Conservation (phyloP, 192 early-diverging fungal species). For the Haplosporangium gracile region DNA sequence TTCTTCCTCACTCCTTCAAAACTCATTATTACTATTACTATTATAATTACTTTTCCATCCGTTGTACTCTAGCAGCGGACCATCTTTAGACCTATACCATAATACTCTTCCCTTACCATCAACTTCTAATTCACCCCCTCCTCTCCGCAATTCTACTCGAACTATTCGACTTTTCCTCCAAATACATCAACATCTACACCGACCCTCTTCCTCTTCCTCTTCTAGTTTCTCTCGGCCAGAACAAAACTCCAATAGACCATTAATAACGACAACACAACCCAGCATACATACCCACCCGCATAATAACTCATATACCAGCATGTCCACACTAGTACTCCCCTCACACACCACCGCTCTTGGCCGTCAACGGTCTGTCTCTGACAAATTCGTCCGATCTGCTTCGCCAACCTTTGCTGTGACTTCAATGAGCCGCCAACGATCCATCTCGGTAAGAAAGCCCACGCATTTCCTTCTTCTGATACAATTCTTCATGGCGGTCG, state of each 20-base stretch:
- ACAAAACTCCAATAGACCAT: not conserved
- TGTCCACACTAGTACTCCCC: not conserved
- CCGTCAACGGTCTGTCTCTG: slow-evolving; percentile 17
- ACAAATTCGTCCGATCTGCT: not conserved
- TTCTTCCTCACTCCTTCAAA: slow-evolving; percentile 1
- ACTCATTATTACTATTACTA: too few species aligned
- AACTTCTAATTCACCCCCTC: not conserved
- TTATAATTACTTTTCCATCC: too few species aligned
- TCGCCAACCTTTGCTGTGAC: not conserved
- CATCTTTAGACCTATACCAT: too few species aligned
- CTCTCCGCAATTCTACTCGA: too few species aligned
- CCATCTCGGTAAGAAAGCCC: slow-evolving; percentile 26
- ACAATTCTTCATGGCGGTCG: not conserved
- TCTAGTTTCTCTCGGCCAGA: not conserved
- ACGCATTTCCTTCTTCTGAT: not conserved
- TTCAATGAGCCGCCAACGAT: slow-evolving; percentile 29
- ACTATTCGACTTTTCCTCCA: slow-evolving; percentile 1
- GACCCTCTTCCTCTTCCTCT: slow-evolving; percentile 1
- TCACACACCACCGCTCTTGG: not conserved
- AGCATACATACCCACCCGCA: too few species aligned
- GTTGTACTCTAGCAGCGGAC: too few species aligned
- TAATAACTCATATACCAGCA: not conserved
- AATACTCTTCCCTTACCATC: too few species aligned
- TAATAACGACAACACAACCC: not conserved
- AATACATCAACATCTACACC: too few species aligned